These are phyloP conservation scores for Xanthoconium stramineum DNA, from an alignment of 768 basidiomycete genomes.

Conservation along the genomic window DNA sequence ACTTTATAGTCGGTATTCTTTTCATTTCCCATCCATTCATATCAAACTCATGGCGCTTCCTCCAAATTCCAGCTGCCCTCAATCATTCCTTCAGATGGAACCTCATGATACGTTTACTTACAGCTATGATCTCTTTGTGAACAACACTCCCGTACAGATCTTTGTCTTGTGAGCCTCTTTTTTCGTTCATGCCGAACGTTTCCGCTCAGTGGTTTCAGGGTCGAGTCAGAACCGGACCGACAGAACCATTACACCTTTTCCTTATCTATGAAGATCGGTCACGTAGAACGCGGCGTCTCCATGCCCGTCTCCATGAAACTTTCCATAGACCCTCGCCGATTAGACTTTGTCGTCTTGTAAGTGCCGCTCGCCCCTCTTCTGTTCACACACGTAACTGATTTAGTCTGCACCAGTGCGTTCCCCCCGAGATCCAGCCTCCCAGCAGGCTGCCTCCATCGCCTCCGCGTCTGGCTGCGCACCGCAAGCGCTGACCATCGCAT, in stretches of 20 bases:
- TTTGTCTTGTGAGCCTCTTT: conserved; percentile 45
- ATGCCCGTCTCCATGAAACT: conserved; percentile 46
- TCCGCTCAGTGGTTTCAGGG: conserved; percentile 21
- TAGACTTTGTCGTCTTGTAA: conserved; percentile 65
- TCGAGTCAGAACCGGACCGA: conserved; percentile 27
- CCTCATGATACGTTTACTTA: conserved; percentile 31
- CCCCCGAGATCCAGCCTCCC: conserved; percentile 58
- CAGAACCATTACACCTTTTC: conserved; percentile 46
- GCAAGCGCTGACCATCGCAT: conserved; percentile 59
- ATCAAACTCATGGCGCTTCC: conserved; percentile 6
- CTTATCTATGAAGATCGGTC: conserved; percentile 52
- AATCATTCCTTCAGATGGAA: conserved; percentile 26
- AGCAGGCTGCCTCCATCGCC: conserved; percentile 48
- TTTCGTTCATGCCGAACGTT: neutral
- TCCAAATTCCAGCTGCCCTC: conserved; percentile 16
- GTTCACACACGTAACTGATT: neutral
- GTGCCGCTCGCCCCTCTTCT: conserved; percentile 8
- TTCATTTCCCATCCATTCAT: neutral
- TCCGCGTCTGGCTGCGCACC: conserved; percentile 63
- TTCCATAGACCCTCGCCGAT: conserved; percentile 47
- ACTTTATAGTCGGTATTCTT: conserved; percentile 11
- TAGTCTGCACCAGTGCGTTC: conserved; percentile 41
- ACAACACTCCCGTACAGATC: conserved; percentile 45
- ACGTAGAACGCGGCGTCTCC: conserved; percentile 52
- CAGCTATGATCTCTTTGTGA: conserved; percentile 47